Percentiles rank a stretch among this genome's conserved stretches.
Conservation (phyloP, 208 protist species). For the Acanthamoeba sp. region DNA sequence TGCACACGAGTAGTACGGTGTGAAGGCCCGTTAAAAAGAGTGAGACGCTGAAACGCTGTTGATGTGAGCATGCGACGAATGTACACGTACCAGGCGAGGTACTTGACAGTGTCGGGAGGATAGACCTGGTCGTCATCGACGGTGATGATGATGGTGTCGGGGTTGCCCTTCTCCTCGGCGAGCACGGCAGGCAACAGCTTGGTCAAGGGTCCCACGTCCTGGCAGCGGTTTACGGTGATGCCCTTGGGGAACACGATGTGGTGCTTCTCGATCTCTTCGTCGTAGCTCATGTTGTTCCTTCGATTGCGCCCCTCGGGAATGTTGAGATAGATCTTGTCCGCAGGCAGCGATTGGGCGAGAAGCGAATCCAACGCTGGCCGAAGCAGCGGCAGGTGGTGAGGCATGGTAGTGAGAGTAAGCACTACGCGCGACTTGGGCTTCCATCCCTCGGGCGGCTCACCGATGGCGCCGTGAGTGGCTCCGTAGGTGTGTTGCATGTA, state of each 20-base stretch:
- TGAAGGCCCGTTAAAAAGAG: no score
- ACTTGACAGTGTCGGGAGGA: slow-evolving; percentile 32
- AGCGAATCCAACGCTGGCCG: not conserved
- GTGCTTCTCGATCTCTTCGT: slow-evolving; percentile 19
- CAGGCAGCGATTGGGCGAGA: not conserved
- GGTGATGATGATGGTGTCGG: slow-evolving; percentile 63
- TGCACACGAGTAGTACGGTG: no score
- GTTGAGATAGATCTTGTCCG: slow-evolving; percentile 65
- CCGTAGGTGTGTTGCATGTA: slow-evolving; percentile 4
- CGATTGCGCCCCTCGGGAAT: not conserved
- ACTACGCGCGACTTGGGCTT: slow-evolving; percentile 39
- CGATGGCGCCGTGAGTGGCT: not conserved
- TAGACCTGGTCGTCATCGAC: slow-evolving; percentile 59
- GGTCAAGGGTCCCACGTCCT: slow-evolving; percentile 53
- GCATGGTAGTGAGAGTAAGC: slow-evolving; percentile 4
- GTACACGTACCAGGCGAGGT: slow-evolving; percentile 2
- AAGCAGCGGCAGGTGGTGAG: slow-evolving; percentile 29
- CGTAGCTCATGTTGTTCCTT: slow-evolving; percentile 42
- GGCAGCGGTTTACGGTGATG: slow-evolving; percentile 23
- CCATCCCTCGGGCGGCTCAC: slow-evolving; percentile 15
- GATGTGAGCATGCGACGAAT: not conserved
- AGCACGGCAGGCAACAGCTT: slow-evolving; percentile 49
- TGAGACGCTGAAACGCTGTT: no score
- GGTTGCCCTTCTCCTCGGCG: not conserved
- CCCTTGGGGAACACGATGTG: slow-evolving; percentile 32